phyloP scores from a whole-genome alignment of 2,329 filamentous ascomycete species.

The Stachybotrys echinatus region DNA sequence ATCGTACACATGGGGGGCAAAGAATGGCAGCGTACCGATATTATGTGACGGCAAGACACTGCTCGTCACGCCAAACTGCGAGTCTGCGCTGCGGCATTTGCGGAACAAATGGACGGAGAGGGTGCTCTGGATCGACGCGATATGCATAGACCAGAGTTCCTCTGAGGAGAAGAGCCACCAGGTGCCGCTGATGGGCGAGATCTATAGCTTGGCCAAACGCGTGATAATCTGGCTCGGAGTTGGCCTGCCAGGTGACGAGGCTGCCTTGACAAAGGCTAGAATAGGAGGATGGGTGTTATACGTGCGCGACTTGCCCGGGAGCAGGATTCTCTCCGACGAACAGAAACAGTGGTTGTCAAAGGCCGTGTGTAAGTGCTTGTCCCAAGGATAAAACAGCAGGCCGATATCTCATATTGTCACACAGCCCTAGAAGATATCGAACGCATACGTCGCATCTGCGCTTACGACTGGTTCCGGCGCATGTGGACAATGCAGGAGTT shows the following conservation, averaged over 20 bases:
- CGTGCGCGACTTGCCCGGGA: conserved; percentile 31
- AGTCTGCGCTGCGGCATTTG: conserved; percentile 10
- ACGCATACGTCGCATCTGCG: conserved; percentile 8
- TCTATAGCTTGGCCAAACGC: conserved; percentile 14
- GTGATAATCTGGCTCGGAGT: conserved; percentile 18
- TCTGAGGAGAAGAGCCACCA: conserved; percentile 13
- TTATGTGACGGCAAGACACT: conserved; percentile 9
- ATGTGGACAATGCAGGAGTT: conserved; percentile 15
- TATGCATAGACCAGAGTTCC: conserved; percentile 17
- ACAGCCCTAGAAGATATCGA: conserved; percentile 6
- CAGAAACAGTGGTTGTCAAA: too few species aligned
- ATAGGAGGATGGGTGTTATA: conserved; percentile 2
- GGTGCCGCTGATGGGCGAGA: conserved; percentile 13
- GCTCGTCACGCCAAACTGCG: conserved; percentile 9
- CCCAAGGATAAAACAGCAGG: neutral
- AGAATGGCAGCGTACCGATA: conserved; percentile 6
- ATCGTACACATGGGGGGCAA: conserved; percentile 14
- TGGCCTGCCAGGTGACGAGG: conserved; percentile 8
- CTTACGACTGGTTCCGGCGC: conserved; percentile 12
- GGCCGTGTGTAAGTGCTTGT: neutral
- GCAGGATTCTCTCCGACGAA: conserved; percentile 8
- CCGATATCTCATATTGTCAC: neutral
- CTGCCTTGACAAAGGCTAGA: conserved; percentile 2
- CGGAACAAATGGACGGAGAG: conserved; percentile 2
- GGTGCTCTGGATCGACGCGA: conserved; percentile 16